Evolutionary conservation across 306 rosid species (phyloP).

Genomic region (Gastrolobium villosum): DNA sequence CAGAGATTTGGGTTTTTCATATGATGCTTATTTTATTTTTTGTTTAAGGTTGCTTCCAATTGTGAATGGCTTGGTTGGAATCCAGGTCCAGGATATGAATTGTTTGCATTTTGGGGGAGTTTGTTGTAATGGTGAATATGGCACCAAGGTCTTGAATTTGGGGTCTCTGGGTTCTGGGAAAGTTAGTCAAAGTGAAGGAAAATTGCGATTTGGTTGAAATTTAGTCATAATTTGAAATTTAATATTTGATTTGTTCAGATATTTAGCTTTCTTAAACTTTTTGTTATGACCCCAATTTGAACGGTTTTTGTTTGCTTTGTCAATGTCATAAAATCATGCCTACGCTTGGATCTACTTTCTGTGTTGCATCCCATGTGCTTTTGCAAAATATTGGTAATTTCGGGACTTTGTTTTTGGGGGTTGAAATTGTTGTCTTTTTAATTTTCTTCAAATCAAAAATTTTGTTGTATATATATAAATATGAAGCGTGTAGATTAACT

Average conservation of each 20-base stretch:
- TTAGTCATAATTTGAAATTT: background rate
- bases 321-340: slow-evolving; percentile 7
- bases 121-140: slow-evolving; percentile 48
- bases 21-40: slow-evolving; percentile 2
- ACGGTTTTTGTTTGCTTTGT: slow-evolving; percentile 14
- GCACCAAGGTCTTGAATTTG: slow-evolving; percentile 10
- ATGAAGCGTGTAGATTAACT: slow-evolving; percentile 15
- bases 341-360: slow-evolving; percentile 36
- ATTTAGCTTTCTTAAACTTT: slow-evolving; percentile 24
- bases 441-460: background rate
- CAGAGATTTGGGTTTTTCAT: slow-evolving; percentile 51
- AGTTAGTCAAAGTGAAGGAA: slow-evolving; percentile 37
- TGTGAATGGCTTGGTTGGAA: slow-evolving; percentile 44
- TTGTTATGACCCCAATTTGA: slow-evolving; percentile 18
- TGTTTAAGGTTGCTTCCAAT: slow-evolving; percentile 23
- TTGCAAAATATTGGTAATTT: slow-evolving; percentile 3
- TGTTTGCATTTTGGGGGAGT: slow-evolving; percentile 44
- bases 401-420: background rate
- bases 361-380: slow-evolving; percentile 10
- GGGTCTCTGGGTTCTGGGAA: slow-evolving; percentile 52
- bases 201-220: slow-evolving; percentile 42
- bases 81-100: slow-evolving; percentile 17
- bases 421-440: background rate
- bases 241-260: background rate
- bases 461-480: slow-evolving; percentile 2